A percentile compares a stretch with the other conserved stretches of the same genome.
Evolutionary conservation across 2,329 filamentous ascomycete genomes (phyloP).

Genomic region (Stenocarpella maydis): DNA sequence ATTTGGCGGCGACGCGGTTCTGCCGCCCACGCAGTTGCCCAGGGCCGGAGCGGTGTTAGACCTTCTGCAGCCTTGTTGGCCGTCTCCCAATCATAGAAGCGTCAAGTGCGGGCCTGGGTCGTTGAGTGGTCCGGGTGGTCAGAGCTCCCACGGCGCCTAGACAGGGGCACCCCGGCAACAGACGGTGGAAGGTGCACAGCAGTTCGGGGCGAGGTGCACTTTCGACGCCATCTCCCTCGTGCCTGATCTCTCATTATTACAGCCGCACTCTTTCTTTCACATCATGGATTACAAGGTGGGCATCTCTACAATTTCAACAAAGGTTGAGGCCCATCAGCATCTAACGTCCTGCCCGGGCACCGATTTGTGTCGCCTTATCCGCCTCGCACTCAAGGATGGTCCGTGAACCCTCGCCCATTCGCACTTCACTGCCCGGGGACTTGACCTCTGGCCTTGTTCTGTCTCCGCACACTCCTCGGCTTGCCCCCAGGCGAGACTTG

Average conservation of each 20-base stretch:
- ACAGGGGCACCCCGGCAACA: conserved; percentile 10
- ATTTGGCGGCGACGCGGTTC: conserved; percentile 34
- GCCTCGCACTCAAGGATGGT: conserved; percentile 2
- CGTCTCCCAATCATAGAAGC: neutral
- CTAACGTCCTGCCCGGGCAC: neutral
- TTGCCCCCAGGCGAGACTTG: no score
- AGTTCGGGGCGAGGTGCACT: neutral
- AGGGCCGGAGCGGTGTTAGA: conserved; percentile 18
- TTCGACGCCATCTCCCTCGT: conserved; percentile 16
- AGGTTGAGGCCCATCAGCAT: neutral
- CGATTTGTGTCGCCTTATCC: neutral
- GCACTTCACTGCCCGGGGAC: neutral
- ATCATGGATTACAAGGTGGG: conserved; percentile 7
- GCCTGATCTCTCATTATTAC: conserved; percentile 1
- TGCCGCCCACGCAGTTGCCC: neutral
- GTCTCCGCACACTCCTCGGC: neutral
- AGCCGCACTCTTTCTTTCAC: conserved; percentile 2
- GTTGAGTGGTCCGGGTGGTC: neutral
- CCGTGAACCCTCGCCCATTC: neutral
- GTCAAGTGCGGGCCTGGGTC: neutral
- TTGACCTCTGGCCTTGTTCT: neutral
- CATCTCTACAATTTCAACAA: neutral
- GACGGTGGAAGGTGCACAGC: neutral
- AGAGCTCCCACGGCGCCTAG: conserved; percentile 3
- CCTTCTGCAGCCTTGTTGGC: conserved; percentile 26